Base-by-base conservation (phyloP, 1,284 basidiomycete genomes). In the Malassezia globosa region DNA sequence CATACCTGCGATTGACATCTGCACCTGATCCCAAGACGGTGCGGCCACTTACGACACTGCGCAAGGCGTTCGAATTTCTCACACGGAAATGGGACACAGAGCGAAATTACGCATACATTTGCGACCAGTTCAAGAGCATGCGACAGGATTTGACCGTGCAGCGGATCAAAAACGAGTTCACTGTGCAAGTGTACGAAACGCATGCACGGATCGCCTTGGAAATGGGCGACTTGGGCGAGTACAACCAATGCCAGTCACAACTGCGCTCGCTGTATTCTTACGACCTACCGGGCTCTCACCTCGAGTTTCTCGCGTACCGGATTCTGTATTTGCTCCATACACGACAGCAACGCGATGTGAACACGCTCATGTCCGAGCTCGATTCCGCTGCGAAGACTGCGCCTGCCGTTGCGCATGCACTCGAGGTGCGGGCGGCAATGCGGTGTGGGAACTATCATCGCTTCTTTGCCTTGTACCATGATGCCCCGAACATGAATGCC, bases 81-180 rank as follows among this genome's bases (percentile, higher is more conserved):
- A 95, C 92, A 75, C 79, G 78, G 48, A 84, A 84, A 59, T 97
- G 90, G 88, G 79, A 82, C 58, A 78, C 83, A 56, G 86, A 86
- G 64, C 76, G 77, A 48, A 82, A 85, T 55, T 95, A 99, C 70
- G 77, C 80, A 46, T 97, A 88, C 81, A 87, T 95, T 66, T 88
- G 92, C 69, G 94, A 87, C 68, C 94, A 97, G 75, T 88, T 99
- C 76, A 97, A 97, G 77, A 88, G 85, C 68, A 76, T 99, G 60
- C 82, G 94, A 40, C 94, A 97, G 73, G 94, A 99, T 76, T 77
- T 99, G 55, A 96, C 89, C 55, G 92, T 97, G n/a, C 94, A 99
- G 77, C 82, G 92, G 27, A 95, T 99, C 71, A 95, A 95, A 77
- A 97, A 95, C 64, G 87, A 94, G 47, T 96, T 99, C 66, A 96